These are phyloP conservation scores for Myotisia sp. DNA, from an alignment of 2,329 filamentous ascomycete genomes.

Conservation along the genomic window DNA sequence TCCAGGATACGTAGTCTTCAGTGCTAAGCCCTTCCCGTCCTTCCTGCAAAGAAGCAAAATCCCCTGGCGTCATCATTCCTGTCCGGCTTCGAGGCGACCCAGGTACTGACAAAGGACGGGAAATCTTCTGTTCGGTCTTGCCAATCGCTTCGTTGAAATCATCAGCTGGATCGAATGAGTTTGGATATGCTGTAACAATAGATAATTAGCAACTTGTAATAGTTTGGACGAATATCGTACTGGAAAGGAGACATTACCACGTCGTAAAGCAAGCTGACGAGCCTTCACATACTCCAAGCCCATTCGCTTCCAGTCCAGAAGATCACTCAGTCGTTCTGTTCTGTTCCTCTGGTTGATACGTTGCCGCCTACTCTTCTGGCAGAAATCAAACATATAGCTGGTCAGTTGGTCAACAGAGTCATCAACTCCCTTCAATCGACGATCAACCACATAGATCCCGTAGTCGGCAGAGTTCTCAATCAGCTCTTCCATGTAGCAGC, in stretches of 20 bases:
- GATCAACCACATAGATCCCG: constrained; percentile 97
- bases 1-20: constrained; percentile 97
- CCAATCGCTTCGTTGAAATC: constrained; percentile 84
- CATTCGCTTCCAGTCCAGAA: constrained; percentile 99
- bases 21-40: constrained; percentile 83
- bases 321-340: constrained; percentile 83
- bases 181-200: constrained; percentile 55
- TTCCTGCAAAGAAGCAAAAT: constrained; percentile 93
- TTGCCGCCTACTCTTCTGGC: constrained; percentile 81
- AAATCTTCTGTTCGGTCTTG: constrained; percentile 87
- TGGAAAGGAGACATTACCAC: constrained; percentile 30
- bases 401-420: constrained; percentile 94
- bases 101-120: constrained; percentile 81
- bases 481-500: constrained; percentile 98
- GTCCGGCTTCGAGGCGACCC: constrained; percentile 80
- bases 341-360: constrained; percentile 98
- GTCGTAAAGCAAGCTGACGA: constrained; percentile 73
- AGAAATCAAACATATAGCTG: constrained; percentile 86
- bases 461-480: constrained; percentile 98
- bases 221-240: constrained; percentile 1
- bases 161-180: constrained; percentile 61
- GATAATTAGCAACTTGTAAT: not conserved
- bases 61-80: constrained; percentile 98
- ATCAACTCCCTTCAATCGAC: constrained; percentile 86
- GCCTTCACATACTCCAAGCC: constrained; percentile 99